Percentiles rank a stretch among this genome's conserved stretches.
Evolutionary conservation across 2,329 filamentous ascomycete genomes (phyloP).

Genomic region (Rhynchosporium secalis): DNA sequence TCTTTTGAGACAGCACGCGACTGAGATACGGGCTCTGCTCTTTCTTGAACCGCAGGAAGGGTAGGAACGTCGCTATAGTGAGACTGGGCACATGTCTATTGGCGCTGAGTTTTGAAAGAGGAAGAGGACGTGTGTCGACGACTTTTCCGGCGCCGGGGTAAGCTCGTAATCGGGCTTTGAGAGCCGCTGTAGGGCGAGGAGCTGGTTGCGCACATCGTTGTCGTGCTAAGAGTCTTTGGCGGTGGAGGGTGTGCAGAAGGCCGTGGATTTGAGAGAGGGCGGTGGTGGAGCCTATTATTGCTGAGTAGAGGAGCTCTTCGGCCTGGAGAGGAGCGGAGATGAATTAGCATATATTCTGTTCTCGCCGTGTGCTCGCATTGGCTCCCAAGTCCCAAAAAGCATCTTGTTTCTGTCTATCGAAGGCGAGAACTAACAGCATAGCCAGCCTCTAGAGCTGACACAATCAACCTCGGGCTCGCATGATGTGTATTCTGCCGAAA

Average conservation of each 20-base stretch:
- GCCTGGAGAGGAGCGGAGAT: slow-evolving; percentile 21
- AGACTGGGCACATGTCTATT: slow-evolving; percentile 56
- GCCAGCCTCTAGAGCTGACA: slow-evolving; percentile 63
- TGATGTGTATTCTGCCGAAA: slow-evolving; percentile 62
- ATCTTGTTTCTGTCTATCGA: no score
- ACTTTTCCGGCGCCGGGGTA: slow-evolving; percentile 43
- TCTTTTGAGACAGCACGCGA: slow-evolving; percentile 56
- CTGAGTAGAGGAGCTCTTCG: slow-evolving; percentile 35
- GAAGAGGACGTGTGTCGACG: slow-evolving; percentile 54
- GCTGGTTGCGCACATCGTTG: slow-evolving; percentile 12
- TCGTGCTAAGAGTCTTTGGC: slow-evolving; percentile 3
- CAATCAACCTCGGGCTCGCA: slow-evolving; percentile 59
- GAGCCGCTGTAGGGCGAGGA: slow-evolving; percentile 25
- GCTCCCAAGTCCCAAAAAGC: background rate
- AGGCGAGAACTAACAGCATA: slow-evolving; percentile 55
- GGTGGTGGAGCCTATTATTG: slow-evolving; percentile 28
- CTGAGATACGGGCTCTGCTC: slow-evolving; percentile 62
- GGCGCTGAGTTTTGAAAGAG: slow-evolving; percentile 50
- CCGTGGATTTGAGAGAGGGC: slow-evolving; percentile 37
- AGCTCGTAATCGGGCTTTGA: slow-evolving; percentile 19
- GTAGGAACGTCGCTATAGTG: slow-evolving; percentile 54
- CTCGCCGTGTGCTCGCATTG: background rate
- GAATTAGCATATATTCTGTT: slow-evolving; percentile 3
- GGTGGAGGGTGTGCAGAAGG: slow-evolving; percentile 37
- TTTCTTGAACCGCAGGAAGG: slow-evolving; percentile 67